These are phyloP conservation scores for Dactylellina leptospora DNA, from an alignment of 2,329 filamentous ascomycete genomes.

Conservation along the genomic window DNA sequence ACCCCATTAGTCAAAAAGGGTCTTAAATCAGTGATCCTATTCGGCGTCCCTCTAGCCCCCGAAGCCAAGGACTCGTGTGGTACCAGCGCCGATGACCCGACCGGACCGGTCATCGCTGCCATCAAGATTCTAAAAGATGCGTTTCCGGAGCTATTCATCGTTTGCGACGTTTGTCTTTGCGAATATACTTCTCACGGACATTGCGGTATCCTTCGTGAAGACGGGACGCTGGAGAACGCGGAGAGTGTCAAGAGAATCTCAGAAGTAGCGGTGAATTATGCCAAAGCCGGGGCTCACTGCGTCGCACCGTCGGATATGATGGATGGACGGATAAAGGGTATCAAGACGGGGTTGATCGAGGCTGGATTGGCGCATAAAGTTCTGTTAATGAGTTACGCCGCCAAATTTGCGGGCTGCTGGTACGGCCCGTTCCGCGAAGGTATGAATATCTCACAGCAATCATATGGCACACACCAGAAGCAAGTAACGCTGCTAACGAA, in stretches of 20 bases:
- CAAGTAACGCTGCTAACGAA: neutral
- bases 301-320: conserved; percentile 99
- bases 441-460: conserved; percentile 10
- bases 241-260: conserved; percentile 93
- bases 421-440: conserved; percentile 97
- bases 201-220: conserved; percentile 93
- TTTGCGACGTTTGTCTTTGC: conserved; percentile 93
- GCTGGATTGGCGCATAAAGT: conserved; percentile 90
- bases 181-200: conserved; percentile 98
- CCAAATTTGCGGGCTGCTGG: conserved; percentile 95
- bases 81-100: conserved; percentile 89
- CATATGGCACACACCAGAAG: neutral
- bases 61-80: conserved; percentile 89
- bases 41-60: conserved; percentile 86
- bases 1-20: conserved; percentile 88
- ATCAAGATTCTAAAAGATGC: conserved; percentile 84
- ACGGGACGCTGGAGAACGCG: conserved; percentile 90
- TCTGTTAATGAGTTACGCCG: conserved; percentile 95
- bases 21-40: conserved; percentile 90
- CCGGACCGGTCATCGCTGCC: conserved; percentile 86
- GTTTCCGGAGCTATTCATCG: conserved; percentile 91
- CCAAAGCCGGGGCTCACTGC: conserved; percentile 93
- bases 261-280: conserved; percentile 97
- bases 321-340: conserved; percentile 93
- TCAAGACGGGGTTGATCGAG: conserved; percentile 97